Conservation (phyloP, 116 monocot species). For the Dioscorea cayenensis region DNA sequence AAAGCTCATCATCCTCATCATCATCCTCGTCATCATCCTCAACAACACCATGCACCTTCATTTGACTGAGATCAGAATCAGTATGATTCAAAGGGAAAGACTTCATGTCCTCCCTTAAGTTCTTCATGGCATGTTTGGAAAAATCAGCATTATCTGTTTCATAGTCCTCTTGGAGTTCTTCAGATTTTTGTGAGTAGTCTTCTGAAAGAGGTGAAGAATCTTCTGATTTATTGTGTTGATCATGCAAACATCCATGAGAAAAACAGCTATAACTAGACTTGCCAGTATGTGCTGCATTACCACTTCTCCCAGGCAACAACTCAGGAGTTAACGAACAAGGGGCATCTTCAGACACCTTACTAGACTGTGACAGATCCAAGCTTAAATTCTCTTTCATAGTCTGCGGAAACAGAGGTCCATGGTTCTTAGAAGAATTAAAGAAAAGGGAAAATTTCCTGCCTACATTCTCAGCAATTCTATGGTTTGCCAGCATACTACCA, state of each 20-base stretch:
- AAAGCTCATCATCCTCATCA: conserved; percentile 7
- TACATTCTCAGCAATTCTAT: not conserved
- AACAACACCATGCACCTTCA: not conserved
- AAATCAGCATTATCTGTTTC: conserved; percentile 23
- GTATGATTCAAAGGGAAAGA: no score
- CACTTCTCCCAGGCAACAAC: not conserved
- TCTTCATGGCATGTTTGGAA: not conserved
- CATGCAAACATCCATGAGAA: conserved; percentile 3
- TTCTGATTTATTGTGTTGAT: conserved; percentile 8
- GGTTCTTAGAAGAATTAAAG: not conserved
- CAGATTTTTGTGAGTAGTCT: not conserved
- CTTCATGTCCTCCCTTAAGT: not conserved
- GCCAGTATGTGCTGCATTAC: not conserved
- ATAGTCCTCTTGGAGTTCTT: conserved; percentile 12
- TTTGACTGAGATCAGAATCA: not conserved
- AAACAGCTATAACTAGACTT: not conserved
- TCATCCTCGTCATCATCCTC: not conserved
- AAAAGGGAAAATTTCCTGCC: not conserved
- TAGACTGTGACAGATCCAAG: not conserved
- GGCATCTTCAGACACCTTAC: not conserved
- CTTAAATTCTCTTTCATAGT: not conserved
- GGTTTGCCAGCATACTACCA: not conserved
- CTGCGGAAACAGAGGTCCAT: not conserved
- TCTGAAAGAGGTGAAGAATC: conserved; percentile 20
- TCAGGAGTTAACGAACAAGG: not conserved